Conservation (phyloP, 768 basidiomycete species). For the Rickenella mellea region DNA sequence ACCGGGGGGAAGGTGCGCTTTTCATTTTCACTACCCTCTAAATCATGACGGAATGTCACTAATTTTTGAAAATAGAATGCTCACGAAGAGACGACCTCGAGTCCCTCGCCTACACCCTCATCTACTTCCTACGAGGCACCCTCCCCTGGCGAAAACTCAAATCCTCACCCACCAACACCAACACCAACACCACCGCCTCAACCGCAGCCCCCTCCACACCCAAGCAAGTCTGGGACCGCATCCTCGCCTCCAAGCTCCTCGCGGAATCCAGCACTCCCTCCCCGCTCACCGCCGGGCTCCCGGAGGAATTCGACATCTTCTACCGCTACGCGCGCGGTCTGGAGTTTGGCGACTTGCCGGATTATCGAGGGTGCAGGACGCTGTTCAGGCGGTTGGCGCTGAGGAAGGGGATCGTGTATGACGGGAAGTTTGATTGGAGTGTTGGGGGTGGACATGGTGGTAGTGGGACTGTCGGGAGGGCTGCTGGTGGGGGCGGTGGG, state of each 20-base stretch:
- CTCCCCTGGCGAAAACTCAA: conserved; percentile 72
- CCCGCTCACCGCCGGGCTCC: conserved; percentile 64
- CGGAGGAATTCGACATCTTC: conserved; percentile 73
- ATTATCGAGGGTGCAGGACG: conserved; percentile 73
- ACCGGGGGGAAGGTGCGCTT: conserved; percentile 60
- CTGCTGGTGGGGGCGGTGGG: background rate
- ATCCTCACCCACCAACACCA: conserved; percentile 25
- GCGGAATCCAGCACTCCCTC: conserved; percentile 32
- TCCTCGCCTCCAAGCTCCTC: conserved; percentile 62
- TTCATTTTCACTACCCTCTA: background rate
- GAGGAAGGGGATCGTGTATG: conserved; percentile 28
- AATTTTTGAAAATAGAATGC: conserved; percentile 35
- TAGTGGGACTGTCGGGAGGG: background rate
- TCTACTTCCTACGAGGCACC: conserved; percentile 71
- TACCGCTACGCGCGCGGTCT: conserved; percentile 75
- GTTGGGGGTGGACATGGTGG: conserved; percentile 4
- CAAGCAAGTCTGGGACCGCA: conserved; percentile 74
- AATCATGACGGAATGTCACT: background rate
- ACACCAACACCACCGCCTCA: too few species aligned
- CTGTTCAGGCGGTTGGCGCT: conserved; percentile 56
- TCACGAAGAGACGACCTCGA: conserved; percentile 76
- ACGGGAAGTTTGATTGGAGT: conserved; percentile 20
- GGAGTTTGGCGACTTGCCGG: conserved; percentile 82
- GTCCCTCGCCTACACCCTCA: conserved; percentile 73
- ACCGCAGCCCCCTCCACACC: conserved; percentile 29